phyloP scores from a whole-genome alignment of 2,329 filamentous ascomycete genomes.

The Furcasterigmium furcatum region DNA sequence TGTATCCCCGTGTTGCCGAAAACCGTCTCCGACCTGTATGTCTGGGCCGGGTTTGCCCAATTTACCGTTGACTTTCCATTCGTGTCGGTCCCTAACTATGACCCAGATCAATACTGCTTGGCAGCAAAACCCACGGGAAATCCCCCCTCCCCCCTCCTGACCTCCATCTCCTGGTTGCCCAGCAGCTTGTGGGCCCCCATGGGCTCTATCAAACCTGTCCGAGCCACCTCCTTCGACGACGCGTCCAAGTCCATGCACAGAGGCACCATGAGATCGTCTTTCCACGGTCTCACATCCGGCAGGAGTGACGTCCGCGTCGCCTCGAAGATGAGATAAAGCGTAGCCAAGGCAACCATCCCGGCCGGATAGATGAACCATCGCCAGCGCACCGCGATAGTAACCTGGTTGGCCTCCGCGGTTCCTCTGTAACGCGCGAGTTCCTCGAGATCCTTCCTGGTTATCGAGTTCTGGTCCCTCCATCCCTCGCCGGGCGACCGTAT shows the following conservation, averaged over 20 bases:
- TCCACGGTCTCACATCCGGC: slow-evolving; percentile 22
- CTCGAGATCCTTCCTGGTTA: not conserved
- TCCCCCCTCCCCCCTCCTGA: not conserved
- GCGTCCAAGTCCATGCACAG: not conserved
- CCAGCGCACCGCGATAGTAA: not conserved
- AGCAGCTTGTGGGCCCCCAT: not conserved
- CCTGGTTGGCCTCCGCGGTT: not conserved
- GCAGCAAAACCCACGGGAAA: not conserved
- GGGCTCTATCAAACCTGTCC: not conserved
- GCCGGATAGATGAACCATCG: not conserved
- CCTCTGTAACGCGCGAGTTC: not conserved
- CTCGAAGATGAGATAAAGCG: not conserved
- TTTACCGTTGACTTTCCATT: too few relatives aligned
- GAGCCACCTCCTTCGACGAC: not conserved
- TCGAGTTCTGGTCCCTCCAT: not conserved
- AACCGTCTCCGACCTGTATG: too few relatives aligned
- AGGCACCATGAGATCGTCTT: not conserved
- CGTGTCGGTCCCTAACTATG: too few relatives aligned
- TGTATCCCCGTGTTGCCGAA: too few relatives aligned
- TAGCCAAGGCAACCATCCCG: not conserved
- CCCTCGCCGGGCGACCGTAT: not conserved
- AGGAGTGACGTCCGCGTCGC: not conserved
- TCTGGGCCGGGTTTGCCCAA: too few relatives aligned
- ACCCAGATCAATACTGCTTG: not conserved
- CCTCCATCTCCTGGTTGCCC: not conserved